A percentile compares a stretch with the other conserved stretches of the same genome.
phyloP scores from a whole-genome alignment of 2,329 filamentous ascomycete genomes.

The Neodidymelliopsis sp. region DNA sequence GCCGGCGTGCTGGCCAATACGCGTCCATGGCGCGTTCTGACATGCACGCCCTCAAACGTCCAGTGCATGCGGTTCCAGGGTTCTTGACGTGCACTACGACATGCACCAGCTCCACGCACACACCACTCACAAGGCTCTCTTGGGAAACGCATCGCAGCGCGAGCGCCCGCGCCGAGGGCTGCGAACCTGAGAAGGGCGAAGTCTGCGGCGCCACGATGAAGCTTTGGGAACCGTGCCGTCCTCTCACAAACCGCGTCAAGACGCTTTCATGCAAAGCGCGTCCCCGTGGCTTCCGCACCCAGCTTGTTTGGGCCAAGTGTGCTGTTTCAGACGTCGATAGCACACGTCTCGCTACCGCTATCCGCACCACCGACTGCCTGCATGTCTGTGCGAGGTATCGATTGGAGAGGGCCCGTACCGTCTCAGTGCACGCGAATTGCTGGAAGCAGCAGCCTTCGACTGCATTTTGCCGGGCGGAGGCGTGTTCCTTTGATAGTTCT shows the following conservation, averaged over 20 bases:
- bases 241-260: no score
- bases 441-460: background rate
- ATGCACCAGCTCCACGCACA: no score
- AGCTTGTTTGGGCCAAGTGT: constrained; percentile 7
- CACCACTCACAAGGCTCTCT: constrained; percentile 13
- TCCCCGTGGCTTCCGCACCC: constrained; percentile 2
- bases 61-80: constrained; percentile 10
- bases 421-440: constrained; percentile 5
- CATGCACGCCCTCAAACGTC: constrained; percentile 16
- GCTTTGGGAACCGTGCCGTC: constrained; percentile 10
- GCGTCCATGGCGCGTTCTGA: background rate
- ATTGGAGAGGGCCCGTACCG: constrained; percentile 14
- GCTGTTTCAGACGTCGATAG: constrained; percentile 22
- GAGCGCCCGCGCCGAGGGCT: background rate
- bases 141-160: constrained; percentile 17
- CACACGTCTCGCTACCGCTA: constrained; percentile 30
- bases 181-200: constrained; percentile 11
- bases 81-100: constrained; percentile 11
- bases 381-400: constrained; percentile 9
- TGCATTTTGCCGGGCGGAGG: constrained; percentile 4
- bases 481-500: background rate
- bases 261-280: constrained; percentile 32
- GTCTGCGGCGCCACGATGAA: constrained; percentile 9
- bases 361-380: constrained; percentile 12
- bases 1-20: constrained; percentile 8